A percentile compares a stretch with the other conserved stretches of the same genome.
These are phyloP conservation scores for Pseudozyma sp. DNA, from an alignment of 1,284 basidiomycete species.

Conservation along the genomic window DNA sequence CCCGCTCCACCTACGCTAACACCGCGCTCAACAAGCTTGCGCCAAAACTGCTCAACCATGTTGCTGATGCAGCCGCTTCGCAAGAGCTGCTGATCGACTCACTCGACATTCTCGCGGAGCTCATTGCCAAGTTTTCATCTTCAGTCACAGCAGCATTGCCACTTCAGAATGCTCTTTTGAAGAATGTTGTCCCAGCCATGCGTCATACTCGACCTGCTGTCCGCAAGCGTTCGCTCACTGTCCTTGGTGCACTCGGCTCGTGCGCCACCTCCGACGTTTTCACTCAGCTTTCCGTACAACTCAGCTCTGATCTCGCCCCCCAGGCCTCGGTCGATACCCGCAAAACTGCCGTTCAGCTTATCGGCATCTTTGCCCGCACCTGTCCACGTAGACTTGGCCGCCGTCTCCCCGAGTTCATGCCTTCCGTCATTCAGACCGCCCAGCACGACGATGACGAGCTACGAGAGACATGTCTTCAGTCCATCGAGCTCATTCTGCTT, in stretches of 20 bases:
- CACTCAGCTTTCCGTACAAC: slow-evolving; percentile 52
- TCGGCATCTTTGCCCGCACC: slow-evolving; percentile 74
- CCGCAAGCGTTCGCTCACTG: slow-evolving; percentile 58
- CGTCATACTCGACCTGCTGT: slow-evolving; percentile 51
- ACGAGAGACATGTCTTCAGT: slow-evolving; percentile 72
- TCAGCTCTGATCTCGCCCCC: slow-evolving; percentile 43
- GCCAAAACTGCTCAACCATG: slow-evolving; percentile 82
- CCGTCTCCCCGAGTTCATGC: slow-evolving; percentile 70
- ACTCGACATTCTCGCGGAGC: slow-evolving; percentile 88
- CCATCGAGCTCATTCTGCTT: slow-evolving; percentile 78
- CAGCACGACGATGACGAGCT: slow-evolving; percentile 82
- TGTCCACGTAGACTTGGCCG: slow-evolving; percentile 57
- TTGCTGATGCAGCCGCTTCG: slow-evolving; percentile 71
- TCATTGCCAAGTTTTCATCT: slow-evolving; percentile 77
- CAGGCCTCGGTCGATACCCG: slow-evolving; percentile 72
- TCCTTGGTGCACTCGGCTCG: slow-evolving; percentile 78
- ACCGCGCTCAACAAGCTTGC: slow-evolving; percentile 86
- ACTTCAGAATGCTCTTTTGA: slow-evolving; percentile 75
- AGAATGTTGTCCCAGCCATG: slow-evolving; percentile 74
- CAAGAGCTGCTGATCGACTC: slow-evolving; percentile 89
- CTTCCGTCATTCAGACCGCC: slow-evolving; percentile 76
- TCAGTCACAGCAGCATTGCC: slow-evolving; percentile 69
- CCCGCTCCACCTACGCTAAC: slow-evolving; percentile 80
- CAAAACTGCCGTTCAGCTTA: slow-evolving; percentile 81
- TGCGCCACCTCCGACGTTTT: slow-evolving; percentile 59